These are phyloP conservation scores for Ananas comosus DNA, from an alignment of 176 grass and related monocot genomes.

Conservation along the genomic window DNA sequence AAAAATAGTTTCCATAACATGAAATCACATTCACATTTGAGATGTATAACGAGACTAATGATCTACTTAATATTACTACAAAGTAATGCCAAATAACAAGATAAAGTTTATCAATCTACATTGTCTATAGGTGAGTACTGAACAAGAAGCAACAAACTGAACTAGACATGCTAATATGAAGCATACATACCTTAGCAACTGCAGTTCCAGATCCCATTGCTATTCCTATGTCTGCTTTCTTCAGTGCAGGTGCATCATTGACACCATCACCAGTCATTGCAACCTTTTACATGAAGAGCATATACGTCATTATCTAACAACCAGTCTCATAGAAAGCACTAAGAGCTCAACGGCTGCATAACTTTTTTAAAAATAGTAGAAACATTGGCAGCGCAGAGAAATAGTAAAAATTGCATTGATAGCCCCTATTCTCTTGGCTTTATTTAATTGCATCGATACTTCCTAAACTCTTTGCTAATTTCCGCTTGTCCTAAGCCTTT, in stretches of 20 bases:
- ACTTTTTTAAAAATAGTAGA: not conserved
- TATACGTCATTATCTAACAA: constrained; percentile 12
- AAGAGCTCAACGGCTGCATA: not conserved
- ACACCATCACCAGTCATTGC: constrained; percentile 99
- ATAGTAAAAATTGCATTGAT: too few relatives aligned
- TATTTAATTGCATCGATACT: too few relatives aligned
- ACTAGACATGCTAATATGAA: not conserved
- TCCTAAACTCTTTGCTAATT: too few relatives aligned
- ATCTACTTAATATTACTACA: too few relatives aligned
- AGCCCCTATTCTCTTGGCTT: too few relatives aligned
- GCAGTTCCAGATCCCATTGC: constrained; percentile 99
- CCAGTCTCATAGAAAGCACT: not conserved
- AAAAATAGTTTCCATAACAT: too few relatives aligned
- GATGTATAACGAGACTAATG: too few relatives aligned
- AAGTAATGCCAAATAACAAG: too few relatives aligned
- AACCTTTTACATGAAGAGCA: constrained; percentile 49
- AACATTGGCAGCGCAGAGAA: not conserved
- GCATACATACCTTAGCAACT: constrained; percentile 77
- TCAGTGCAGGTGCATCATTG: constrained; percentile 97
- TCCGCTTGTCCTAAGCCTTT: too few relatives aligned
- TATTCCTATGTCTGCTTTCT: constrained; percentile 99
- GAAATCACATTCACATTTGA: too few relatives aligned
- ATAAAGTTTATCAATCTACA: too few relatives aligned
- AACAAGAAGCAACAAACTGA: not conserved
- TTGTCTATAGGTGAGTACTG: not conserved